A percentile compares a stretch with the other conserved stretches of the same genome.
Conservation (phyloP, 1,284 basidiomycete species). For the Apiotrichum domesticum region DNA sequence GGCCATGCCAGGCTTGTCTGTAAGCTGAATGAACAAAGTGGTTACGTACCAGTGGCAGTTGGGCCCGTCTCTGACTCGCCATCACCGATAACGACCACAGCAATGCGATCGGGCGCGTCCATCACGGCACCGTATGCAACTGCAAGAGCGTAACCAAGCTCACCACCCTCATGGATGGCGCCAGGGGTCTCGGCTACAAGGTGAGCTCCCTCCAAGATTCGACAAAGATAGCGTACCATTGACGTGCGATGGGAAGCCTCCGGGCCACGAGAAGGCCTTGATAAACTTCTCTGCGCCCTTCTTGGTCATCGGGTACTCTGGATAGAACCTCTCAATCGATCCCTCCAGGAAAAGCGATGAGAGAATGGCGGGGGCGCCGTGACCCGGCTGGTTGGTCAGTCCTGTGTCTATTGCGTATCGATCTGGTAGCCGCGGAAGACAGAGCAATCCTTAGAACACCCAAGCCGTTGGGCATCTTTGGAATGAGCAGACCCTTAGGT, state of each 20-base stretch:
- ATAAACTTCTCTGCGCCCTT: constrained; percentile 56
- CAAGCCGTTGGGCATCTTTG: too few species aligned
- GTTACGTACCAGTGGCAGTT: constrained; percentile 54
- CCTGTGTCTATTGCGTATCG: too few species aligned
- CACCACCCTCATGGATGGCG: constrained; percentile 80
- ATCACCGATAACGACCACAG: constrained; percentile 73
- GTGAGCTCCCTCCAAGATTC: constrained; percentile 39
- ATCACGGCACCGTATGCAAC: constrained; percentile 73
- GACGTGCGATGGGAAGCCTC: constrained; percentile 51
- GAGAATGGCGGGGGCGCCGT: constrained; percentile 77
- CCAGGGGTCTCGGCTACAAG: constrained; percentile 66
- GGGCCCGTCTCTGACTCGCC: constrained; percentile 84
- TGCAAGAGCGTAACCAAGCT: constrained; percentile 78
- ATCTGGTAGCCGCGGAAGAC: too few species aligned
- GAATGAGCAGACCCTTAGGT: too few species aligned
- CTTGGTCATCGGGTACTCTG: constrained; percentile 60
- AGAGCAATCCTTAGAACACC: too few species aligned
- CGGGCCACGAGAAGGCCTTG: constrained; percentile 48
- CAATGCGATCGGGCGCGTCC: constrained; percentile 74
- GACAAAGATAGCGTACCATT: constrained; percentile 41
- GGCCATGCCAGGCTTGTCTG: constrained; percentile 61
- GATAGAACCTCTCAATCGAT: constrained; percentile 79
- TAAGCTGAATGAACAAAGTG: too few species aligned
- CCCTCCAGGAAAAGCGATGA: constrained; percentile 78
- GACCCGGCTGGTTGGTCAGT: constrained; percentile 53